Base-by-base conservation (phyloP, 345 rosid species). In the Eucalyptus urophylla region DNA sequence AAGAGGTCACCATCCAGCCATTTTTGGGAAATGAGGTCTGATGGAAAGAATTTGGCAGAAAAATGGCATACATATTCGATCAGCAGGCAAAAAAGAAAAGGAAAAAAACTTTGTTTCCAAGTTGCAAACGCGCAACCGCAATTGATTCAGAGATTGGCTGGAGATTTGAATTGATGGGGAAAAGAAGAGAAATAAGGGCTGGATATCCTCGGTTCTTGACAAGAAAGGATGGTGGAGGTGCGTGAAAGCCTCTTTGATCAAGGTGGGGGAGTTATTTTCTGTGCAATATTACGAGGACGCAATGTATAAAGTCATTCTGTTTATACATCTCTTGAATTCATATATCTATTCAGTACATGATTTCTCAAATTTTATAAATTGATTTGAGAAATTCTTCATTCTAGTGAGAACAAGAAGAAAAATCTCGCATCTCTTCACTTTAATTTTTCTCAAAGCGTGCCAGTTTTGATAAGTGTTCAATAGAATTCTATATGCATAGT, bases 391-490 rank as follows among this genome's bases (percentile, higher is more conserved):
- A 56, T 56, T 24, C 27, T 56, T 56, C 62, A 56, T 56, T 56
- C 6, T 5, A 56, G 11, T 24, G 13, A 56, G 29, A 56, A 56
- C 62, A 56, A 10, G 13, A 56, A 2, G 62, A 56, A 56, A 56
- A 56, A 56, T 1, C 13, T 56, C 1, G 1, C 29, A 56, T 22
- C 62, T 56, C 29, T 56, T 56, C 62, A 56, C 62, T 56, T 56
- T 24, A 56, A 56, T 24, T 56, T 60, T 62, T n/a, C 72, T 62
- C 72, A 14, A 29, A 14, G 72, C 4, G 0, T 62, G 33, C 5
- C 0, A 1, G 5, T 62, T 13, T 62, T 1, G 3, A 62, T 29
- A 29, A 29, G 17, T 62, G 33, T 1, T 29, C 33, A 0, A 62
- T 6, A 12, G 5, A 62, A 2, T 62, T 1, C 9, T 62, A 13